Percentiles rank a stretch among this genome's conserved stretches.
phyloP scores from a whole-genome alignment of 2,329 filamentous ascomycete genomes.

The Herpotrichia juniperi region DNA sequence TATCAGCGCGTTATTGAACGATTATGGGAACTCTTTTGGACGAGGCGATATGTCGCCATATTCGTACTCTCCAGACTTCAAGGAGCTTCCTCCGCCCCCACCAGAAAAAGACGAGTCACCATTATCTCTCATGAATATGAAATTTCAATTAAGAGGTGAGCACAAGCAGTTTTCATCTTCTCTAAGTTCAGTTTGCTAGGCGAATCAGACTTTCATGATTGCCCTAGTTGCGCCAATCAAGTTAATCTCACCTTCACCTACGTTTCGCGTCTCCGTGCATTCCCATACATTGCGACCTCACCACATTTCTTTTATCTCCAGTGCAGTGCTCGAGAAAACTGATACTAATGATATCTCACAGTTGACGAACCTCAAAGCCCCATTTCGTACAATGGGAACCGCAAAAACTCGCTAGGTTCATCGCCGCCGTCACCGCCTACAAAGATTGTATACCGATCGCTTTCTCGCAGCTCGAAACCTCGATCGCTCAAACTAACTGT shows the following conservation, averaged over 20 bases:
- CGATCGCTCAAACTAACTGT: constrained; percentile 38
- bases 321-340: not conserved
- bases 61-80: constrained; percentile 28
- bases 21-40: constrained; percentile 43
- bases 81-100: constrained; percentile 39
- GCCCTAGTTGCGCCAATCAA: not conserved
- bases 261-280: not conserved
- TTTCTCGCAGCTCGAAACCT: constrained; percentile 43
- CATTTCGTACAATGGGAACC: constrained; percentile 18
- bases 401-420: constrained; percentile 21
- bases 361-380: constrained; percentile 26
- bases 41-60: constrained; percentile 28
- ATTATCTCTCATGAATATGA: constrained; percentile 34
- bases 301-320: not conserved
- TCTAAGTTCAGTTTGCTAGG: not conserved
- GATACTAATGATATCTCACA: constrained; percentile 14
- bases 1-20: constrained; percentile 45
- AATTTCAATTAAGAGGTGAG: constrained; percentile 44
- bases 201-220: not conserved
- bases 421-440: constrained; percentile 22
- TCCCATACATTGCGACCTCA: not conserved
- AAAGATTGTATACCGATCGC: constrained; percentile 37
- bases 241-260: not conserved
- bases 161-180: not conserved
- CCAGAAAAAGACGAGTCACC: constrained; percentile 35